Evolutionary conservation across 2,329 filamentous ascomycete species (phyloP), one percentile per base, ranked within the genome.

Genomic region (Alternaria alternata): DNA sequence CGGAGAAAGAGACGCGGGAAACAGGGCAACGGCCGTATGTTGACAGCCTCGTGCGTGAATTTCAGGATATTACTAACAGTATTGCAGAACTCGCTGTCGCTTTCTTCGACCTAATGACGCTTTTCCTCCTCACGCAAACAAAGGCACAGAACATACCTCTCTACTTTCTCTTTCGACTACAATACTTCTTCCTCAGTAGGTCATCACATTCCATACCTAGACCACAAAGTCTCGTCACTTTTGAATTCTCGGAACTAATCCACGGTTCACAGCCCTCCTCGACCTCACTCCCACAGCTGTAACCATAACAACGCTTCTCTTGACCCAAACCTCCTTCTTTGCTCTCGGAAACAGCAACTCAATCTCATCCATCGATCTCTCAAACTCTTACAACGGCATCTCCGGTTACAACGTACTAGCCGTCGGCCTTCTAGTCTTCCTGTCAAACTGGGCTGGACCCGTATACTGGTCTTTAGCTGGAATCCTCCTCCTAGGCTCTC

Each of bases 351-450:
- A 93, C 75, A 92, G 92, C 47, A 99, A 99, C 77, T 91, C 95
- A 41, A 97, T 99, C 67, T 96, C 94, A 12, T 94, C 91, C n/a
- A 88, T 99, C 70, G 94, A 98, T 74, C 86, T 99, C 20, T 96
- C 93, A 6, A 96, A 90, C 74, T 94, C 94, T 0, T 99, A 99
- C 81, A 99, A 99, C 72, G 95, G 95, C 63, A 85, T 99, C 38
- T 86, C 85, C 51, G 87, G 85, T 57, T 99, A 96, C 82, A 94
- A 91, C 73, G 84, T 95, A 63, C 64, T 88, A n/a, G 85, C 89
- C 16, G 95, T 99, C 16, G 95, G 93, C 0, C 63, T 92, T 4
- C 83, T 99, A 52, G 93, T 94, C 2, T 97, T 97, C 72, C 76
- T 93, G 7, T 88, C 91, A 68, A 99, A 99, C 76, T 99, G 94